phyloP scores from a whole-genome alignment of 2,329 filamentous ascomycete genomes.

The Byssothecium circinans region DNA sequence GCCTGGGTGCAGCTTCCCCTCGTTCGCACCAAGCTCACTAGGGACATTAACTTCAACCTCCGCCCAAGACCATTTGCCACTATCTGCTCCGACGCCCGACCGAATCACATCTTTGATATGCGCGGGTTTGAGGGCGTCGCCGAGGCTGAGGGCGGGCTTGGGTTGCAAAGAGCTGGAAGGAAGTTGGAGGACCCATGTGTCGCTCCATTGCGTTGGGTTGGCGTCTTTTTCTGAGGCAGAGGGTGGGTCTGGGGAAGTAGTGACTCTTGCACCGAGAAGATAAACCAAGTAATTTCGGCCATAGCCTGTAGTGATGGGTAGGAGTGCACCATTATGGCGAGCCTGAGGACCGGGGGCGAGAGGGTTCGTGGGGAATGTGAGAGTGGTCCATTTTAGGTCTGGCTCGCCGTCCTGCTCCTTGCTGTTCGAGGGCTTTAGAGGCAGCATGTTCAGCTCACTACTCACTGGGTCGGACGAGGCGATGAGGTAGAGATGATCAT shows the following conservation, averaged over 20 bases:
- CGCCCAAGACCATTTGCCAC: constrained; percentile 46
- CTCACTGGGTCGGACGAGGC: constrained; percentile 37
- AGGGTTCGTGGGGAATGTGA: constrained; percentile 48
- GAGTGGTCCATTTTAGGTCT: constrained; percentile 40
- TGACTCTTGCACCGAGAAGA: constrained; percentile 41
- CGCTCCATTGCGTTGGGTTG: constrained; percentile 37
- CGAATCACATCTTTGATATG: constrained; percentile 50
- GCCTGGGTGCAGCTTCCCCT: constrained; percentile 50
- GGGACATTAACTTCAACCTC: constrained; percentile 46
- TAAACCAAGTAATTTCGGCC: constrained; percentile 50
- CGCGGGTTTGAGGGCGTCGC: constrained; percentile 44
- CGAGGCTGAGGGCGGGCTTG: constrained; percentile 23
- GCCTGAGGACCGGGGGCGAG: constrained; percentile 47
- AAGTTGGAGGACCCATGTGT: constrained; percentile 51
- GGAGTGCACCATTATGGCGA: constrained; percentile 41
- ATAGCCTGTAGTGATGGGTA: constrained; percentile 48
- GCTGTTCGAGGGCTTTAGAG: constrained; percentile 1
- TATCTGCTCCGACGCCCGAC: constrained; percentile 44
- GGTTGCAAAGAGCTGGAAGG: constrained; percentile 39
- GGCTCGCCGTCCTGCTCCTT: background rate
- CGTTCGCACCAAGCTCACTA: constrained; percentile 28
- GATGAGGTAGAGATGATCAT: constrained; percentile 46
- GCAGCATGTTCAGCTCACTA: constrained; percentile 31
- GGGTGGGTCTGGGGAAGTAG: constrained; percentile 3
- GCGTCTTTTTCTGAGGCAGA: constrained; percentile 6